Base-by-base conservation (phyloP, 805 yeast genomes). In the Wickerhamomyces xylosicus region DNA sequence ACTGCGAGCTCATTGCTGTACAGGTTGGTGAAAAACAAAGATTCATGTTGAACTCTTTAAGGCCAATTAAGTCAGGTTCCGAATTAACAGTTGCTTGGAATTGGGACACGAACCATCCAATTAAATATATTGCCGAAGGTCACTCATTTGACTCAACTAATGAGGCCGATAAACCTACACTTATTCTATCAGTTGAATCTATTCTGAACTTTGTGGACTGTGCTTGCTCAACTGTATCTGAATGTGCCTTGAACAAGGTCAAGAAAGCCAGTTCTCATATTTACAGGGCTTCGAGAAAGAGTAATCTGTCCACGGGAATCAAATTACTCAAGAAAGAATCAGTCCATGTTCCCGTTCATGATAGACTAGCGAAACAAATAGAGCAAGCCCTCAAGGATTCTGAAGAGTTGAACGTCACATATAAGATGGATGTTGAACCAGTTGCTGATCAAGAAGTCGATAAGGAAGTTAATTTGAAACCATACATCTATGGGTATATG, bases 21-120 rank as follows among this genome's bases (percentile, higher is more conserved):
- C 51, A 61, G 13, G 46, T 63, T 15, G 48, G 53, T 9, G 48
- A 52, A 17, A 60, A 63, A 1, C 66, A 83, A 9, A 71, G 68
- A 39, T 77, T 84, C 52, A 64, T 74, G 8, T 66, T 85, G 9
- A 64, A 64, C 21, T 73, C 95, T 0, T 57, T 68, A 1, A 69
- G 64, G 36, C 72, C 73, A 2, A 72, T 89, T 20, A 64, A 66
- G 37, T 58, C 67, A 9, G 86, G 77, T n/a, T 73, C 77, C 31
- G 97, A 89, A 53, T 59, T 90, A 17, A 71, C 89, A 0, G 58
- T 86, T 9, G 74, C 78, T 2, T 90, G 97, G 97, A 85, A 80
- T 43, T 90, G 96, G 95, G 95, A 87, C 53, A 54, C 59, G 3
- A 46, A 63, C 15, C 95, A 87, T 54, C 95, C 97, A 2, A 82